phyloP scores from a whole-genome alignment of 129 eudicot species.

The Chrysanthemum lavandulifolium region DNA sequence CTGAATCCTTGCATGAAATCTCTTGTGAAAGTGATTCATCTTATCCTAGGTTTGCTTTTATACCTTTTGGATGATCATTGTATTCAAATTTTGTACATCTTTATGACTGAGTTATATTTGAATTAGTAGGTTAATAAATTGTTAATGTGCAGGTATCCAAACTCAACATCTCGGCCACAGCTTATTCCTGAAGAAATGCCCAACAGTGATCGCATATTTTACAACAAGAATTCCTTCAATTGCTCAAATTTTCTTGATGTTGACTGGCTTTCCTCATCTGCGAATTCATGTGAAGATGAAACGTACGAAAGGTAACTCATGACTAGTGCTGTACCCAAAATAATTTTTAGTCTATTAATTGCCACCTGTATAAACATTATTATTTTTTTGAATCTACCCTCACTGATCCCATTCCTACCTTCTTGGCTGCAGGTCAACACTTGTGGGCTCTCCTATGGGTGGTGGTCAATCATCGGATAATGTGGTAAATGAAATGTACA shows the following conservation, averaged over 20 bases:
- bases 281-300: conserved; percentile 82
- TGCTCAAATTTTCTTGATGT: conserved; percentile 78
- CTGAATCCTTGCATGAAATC: conserved; percentile 53
- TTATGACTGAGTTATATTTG: neutral
- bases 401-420: neutral
- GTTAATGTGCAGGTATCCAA: conserved; percentile 46
- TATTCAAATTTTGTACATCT: neutral
- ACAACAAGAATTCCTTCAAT: conserved; percentile 50
- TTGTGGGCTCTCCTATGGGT: conserved; percentile 52
- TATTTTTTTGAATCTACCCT: conserved; percentile 7
- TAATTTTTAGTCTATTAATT: neutral
- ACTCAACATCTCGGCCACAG: conserved; percentile 39
- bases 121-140: conserved; percentile 1
- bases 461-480: conserved; percentile 57
- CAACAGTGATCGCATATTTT: conserved; percentile 47
- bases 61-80: neutral
- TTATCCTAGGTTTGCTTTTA: conserved; percentile 49
- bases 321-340: neutral
- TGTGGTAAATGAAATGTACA: conserved; percentile 47
- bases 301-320: conserved; percentile 61
- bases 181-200: conserved; percentile 38
- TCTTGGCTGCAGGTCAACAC: conserved; percentile 54
- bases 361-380: neutral
- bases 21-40: conserved; percentile 60
- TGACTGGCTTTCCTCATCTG: conserved; percentile 89